Evolutionary conservation across 805 yeast species (phyloP).

Genomic region (Clavispora asparagi): DNA sequence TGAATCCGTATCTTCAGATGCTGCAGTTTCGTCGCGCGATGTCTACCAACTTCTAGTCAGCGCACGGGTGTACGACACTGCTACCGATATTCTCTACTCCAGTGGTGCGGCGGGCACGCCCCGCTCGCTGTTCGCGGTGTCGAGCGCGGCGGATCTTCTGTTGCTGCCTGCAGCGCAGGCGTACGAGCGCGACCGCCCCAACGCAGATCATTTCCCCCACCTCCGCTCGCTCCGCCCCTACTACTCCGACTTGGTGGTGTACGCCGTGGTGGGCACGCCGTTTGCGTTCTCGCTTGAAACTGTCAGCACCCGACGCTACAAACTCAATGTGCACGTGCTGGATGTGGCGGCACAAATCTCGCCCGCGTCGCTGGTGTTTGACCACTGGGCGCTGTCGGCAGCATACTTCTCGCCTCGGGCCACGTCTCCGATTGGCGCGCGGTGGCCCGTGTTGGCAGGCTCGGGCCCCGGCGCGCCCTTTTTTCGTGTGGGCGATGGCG

Average conservation of each 20-base stretch:
- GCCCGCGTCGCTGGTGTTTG: constrained; percentile 18
- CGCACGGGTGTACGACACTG: background rate
- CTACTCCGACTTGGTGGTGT: constrained; percentile 27
- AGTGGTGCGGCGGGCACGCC: constrained; percentile 21
- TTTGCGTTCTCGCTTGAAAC: constrained; percentile 34
- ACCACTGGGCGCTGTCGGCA: constrained; percentile 8
- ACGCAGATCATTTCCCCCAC: constrained; percentile 28
- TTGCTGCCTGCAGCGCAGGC: constrained; percentile 1
- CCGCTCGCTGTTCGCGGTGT: constrained; percentile 13
- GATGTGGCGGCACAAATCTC: constrained; percentile 32
- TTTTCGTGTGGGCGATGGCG: constrained; percentile 1
- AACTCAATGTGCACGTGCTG: constrained; percentile 37
- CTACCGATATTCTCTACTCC: constrained; percentile 23
- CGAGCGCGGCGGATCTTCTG: constrained; percentile 15
- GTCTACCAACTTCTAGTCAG: background rate
- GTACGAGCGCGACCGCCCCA: background rate
- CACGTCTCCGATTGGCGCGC: background rate
- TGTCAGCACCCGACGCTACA: constrained; percentile 29
- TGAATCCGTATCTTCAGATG: too few species aligned
- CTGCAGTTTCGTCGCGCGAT: constrained; percentile 2
- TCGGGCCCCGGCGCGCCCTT: background rate
- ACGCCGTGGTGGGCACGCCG: constrained; percentile 23
- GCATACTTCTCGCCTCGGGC: constrained; percentile 1
- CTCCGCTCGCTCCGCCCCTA: constrained; percentile 18
- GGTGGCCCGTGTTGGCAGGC: background rate